Percentiles rank a stretch among this genome's conserved stretches.
Conservation (phyloP, 1,139 yeast species). For the Lodderomyces elongisporus region DNA sequence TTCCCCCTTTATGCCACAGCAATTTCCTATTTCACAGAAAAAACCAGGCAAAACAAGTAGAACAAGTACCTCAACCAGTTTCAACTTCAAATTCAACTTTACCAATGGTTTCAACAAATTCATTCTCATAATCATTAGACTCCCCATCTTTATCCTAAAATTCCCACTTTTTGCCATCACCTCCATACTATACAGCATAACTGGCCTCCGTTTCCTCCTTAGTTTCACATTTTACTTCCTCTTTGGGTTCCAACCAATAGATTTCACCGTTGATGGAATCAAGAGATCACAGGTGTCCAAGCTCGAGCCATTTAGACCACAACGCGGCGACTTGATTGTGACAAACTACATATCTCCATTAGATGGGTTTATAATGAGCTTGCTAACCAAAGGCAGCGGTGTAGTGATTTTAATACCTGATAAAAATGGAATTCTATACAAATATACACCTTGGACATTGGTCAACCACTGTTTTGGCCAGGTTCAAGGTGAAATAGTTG, state of each 20-base stretch:
- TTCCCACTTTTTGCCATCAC: constrained; percentile 25
- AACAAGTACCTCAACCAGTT: neutral
- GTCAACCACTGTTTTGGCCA: constrained; percentile 27
- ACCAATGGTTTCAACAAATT: constrained; percentile 2
- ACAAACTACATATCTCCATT: constrained; percentile 55
- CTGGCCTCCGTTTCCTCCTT: constrained; percentile 15
- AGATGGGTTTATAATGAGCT: constrained; percentile 35
- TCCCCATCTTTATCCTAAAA: constrained; percentile 19
- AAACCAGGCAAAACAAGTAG: constrained; percentile 2
- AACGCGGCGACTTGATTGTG: constrained; percentile 38
- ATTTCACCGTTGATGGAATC: constrained; percentile 48
- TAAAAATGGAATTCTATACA: constrained; percentile 29
- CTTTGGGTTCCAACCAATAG: constrained; percentile 27
- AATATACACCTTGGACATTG: constrained; percentile 32
- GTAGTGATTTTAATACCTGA: constrained; percentile 44
- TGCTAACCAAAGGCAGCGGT: constrained; percentile 13
- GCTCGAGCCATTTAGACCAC: constrained; percentile 36
- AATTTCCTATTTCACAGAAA: constrained; percentile 14
- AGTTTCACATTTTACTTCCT: constrained; percentile 15
- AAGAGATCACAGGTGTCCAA: constrained; percentile 36
- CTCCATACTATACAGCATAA: constrained; percentile 14
- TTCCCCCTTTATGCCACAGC: constrained; percentile 63
- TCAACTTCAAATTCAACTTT: neutral
- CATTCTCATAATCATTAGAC: constrained; percentile 8
- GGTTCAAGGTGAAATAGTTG: constrained; percentile 11